A percentile compares a stretch with the other conserved stretches of the same genome.
phyloP scores from a whole-genome alignment of 169 alveolate species.

The Perkinsus chesapeaki region DNA sequence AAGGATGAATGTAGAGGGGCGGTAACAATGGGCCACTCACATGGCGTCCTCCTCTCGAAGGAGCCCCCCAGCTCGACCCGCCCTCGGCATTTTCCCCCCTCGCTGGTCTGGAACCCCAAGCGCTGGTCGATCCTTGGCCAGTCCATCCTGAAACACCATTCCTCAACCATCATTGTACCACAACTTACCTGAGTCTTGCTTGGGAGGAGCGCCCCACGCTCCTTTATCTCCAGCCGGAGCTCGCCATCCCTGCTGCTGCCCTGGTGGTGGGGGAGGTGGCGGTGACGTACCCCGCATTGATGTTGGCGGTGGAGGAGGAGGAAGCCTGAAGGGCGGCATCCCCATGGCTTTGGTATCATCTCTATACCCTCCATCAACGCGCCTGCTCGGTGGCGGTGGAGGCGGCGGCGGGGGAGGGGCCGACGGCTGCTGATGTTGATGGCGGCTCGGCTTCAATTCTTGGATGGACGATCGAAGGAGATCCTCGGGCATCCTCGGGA shows the following conservation, averaged over 20 bases:
- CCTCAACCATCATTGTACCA: not conserved
- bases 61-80: not conserved
- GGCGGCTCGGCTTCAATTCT: not conserved
- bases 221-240: not conserved
- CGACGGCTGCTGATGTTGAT: not conserved
- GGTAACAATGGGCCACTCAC: not conserved
- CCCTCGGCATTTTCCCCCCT: not conserved
- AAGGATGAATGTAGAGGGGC: not conserved
- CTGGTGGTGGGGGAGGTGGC: not conserved
- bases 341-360: not conserved
- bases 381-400: not conserved
- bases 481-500: not conserved
- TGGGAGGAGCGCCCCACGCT: not conserved
- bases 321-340: not conserved
- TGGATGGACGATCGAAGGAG: not conserved
- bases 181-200: not conserved
- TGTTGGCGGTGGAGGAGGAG: not conserved
- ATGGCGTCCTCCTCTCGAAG: not conserved
- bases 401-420: not conserved
- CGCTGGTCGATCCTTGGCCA: not conserved
- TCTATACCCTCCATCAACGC: not conserved
- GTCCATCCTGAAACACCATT: not conserved
- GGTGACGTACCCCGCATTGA: not conserved
- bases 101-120: not conserved
- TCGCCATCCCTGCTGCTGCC: not conserved